Conservation (phyloP, 139 green algal genomes). For the Asterochloris sp. region DNA sequence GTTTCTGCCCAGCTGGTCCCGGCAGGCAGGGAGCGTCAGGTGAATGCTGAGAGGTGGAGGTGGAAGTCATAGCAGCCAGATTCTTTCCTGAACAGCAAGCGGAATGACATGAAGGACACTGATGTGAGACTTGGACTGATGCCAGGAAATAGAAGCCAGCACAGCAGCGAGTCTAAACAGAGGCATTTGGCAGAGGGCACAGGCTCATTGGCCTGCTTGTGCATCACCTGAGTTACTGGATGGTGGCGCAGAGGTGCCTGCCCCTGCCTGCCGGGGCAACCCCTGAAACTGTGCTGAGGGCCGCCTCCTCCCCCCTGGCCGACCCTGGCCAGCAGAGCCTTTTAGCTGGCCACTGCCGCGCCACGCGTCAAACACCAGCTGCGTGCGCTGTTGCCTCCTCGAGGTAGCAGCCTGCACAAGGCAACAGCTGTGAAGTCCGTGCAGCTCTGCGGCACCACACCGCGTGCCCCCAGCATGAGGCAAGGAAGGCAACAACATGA, state of each 20-base stretch:
- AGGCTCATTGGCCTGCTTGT: neutral
- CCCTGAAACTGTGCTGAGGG: neutral
- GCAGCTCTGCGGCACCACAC: too few relatives aligned
- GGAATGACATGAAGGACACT: neutral
- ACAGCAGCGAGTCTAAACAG: neutral
- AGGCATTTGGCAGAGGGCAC: neutral
- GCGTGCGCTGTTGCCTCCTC: too few relatives aligned
- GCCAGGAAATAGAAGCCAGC: neutral
- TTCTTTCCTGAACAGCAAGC: too few relatives aligned
- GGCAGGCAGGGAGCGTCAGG: neutral
- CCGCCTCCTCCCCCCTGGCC: neutral
- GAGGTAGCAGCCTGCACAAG: too few relatives aligned
- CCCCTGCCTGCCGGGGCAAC: neutral
- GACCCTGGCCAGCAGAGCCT: neutral
- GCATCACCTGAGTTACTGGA: neutral
- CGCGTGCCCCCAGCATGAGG: too few relatives aligned
- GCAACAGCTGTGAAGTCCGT: too few relatives aligned
- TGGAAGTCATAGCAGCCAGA: too few relatives aligned
- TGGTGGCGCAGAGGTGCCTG: neutral
- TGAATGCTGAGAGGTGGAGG: neutral
- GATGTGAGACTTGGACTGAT: slow-evolving; percentile 1
- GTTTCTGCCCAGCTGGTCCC: neutral
- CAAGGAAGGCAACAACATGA: too few relatives aligned
- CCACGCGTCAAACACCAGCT: too few relatives aligned
- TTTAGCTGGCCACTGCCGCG: neutral